phyloP scores from a whole-genome alignment of 2,329 filamentous ascomycete genomes.

The Fusarium subtropicale region DNA sequence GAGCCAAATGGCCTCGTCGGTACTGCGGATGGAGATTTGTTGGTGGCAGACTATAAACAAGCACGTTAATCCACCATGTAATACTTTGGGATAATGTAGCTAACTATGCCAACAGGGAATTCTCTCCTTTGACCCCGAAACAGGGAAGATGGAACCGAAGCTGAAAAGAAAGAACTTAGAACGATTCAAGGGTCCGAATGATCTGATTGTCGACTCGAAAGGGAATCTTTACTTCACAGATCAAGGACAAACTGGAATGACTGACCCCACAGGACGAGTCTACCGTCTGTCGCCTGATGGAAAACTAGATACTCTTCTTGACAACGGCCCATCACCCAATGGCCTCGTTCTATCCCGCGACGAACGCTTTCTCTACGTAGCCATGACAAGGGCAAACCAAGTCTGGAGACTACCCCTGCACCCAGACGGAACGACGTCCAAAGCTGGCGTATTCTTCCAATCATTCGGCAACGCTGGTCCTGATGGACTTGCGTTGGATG shows the following conservation, averaged over 20 bases:
- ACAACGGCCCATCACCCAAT: constrained; percentile 56
- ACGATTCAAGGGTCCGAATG: constrained; percentile 58
- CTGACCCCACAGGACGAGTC: constrained; percentile 55
- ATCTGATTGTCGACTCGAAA: constrained; percentile 54
- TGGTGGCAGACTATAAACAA: constrained; percentile 58
- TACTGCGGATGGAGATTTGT: constrained; percentile 49
- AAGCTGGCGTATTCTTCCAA: constrained; percentile 55
- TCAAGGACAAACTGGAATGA: constrained; percentile 58
- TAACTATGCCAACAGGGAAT: constrained; percentile 48
- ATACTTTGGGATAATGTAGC: not conserved
- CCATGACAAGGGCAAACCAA: constrained; percentile 56
- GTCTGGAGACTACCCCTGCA: constrained; percentile 56
- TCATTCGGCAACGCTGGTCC: constrained; percentile 56
- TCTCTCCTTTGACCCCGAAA: constrained; percentile 50
- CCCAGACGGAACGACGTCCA: constrained; percentile 53
- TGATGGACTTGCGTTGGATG: constrained; percentile 54
- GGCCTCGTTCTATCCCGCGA: constrained; percentile 54
- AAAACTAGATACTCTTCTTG: constrained; percentile 53
- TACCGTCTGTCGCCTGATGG: constrained; percentile 53
- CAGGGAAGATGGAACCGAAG: constrained; percentile 45
- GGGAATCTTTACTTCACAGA: constrained; percentile 58
- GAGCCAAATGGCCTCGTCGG: constrained; percentile 56
- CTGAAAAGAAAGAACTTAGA: constrained; percentile 55
- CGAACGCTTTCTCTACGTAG: constrained; percentile 55
- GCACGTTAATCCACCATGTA: constrained; percentile 31